These are phyloP conservation scores for Betula pendula DNA, from an alignment of 306 rosid species.

Conservation along the genomic window DNA sequence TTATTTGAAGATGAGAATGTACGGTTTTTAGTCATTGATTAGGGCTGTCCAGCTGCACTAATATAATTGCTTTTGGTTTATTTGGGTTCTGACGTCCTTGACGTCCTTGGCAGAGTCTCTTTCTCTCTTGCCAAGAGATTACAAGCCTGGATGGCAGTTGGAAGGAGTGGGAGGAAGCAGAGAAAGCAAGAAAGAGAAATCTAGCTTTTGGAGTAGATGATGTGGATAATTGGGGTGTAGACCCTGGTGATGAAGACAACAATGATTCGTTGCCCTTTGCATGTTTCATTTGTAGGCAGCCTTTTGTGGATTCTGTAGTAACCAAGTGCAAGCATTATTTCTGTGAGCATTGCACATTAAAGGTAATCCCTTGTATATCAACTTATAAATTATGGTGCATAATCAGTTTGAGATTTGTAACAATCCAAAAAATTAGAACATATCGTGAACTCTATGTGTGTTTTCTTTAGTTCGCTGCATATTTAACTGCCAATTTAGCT, in stretches of 20 bases:
- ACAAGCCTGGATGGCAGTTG: conserved; percentile 90
- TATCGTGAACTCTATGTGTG: no score
- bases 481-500: no score
- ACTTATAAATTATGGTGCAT: not conserved
- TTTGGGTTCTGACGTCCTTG: no score
- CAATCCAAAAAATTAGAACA: not conserved
- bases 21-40: no score
- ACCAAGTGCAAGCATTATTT: conserved; percentile 85
- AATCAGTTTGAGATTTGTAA: not conserved
- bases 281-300: conserved; percentile 74
- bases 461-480: not conserved
- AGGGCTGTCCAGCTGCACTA: no score
- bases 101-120: no score
- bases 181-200: conserved; percentile 77
- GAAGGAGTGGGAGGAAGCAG: conserved; percentile 93
- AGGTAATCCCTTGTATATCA: conserved; percentile 41
- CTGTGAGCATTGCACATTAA: conserved; percentile 81
- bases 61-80: no score
- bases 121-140: conserved; percentile 34
- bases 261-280: conserved; percentile 66
- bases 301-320: conserved; percentile 81
- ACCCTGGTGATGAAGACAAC: conserved; percentile 44
- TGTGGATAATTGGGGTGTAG: conserved; percentile 40
- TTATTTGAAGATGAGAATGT: no score
- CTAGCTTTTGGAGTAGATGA: conserved; percentile 56